phyloP scores from a whole-genome alignment of 768 basidiomycete species.

The Xerocomellus dryophilus region DNA sequence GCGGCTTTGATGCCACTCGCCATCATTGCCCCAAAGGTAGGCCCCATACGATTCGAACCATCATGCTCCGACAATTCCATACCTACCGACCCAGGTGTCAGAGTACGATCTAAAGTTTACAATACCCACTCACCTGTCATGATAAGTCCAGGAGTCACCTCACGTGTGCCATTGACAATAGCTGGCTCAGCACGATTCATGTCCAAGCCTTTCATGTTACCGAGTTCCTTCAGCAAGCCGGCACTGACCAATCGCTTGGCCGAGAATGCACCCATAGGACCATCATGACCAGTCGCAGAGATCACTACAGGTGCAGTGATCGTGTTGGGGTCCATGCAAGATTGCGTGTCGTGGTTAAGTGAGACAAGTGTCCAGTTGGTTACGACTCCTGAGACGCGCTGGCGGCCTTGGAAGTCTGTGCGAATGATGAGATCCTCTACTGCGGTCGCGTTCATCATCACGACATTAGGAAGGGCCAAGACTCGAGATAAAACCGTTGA shows the following conservation, averaged over 20 bases:
- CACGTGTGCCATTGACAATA: conserved; percentile 75
- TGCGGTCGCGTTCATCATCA: conserved; percentile 74
- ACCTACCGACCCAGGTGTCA: conserved; percentile 38
- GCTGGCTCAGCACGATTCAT: conserved; percentile 81
- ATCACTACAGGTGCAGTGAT: conserved; percentile 77
- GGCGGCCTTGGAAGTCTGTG: conserved; percentile 42
- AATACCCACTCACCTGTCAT: conserved; percentile 54
- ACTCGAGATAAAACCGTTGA: conserved; percentile 71
- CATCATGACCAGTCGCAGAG: conserved; percentile 74
- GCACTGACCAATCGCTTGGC: conserved; percentile 76
- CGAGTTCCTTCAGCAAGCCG: conserved; percentile 69
- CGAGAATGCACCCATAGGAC: conserved; percentile 78
- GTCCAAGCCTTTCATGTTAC: conserved; percentile 77
- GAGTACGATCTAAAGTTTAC: neutral
- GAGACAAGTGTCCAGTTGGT: conserved; percentile 52
- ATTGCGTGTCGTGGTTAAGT: conserved; percentile 71
- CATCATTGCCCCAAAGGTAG: conserved; percentile 81
- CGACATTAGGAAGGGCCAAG: conserved; percentile 66
- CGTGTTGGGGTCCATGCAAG: conserved; percentile 76
- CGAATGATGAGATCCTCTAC: conserved; percentile 79
- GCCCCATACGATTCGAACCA: conserved; percentile 74
- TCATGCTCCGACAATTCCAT: conserved; percentile 85
- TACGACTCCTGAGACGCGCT: conserved; percentile 53
- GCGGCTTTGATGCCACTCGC: conserved; percentile 72
- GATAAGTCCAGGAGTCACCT: conserved; percentile 72